phyloP scores from a whole-genome alignment of 139 green algal genomes.

The Limnomonas spitsbergensis region DNA sequence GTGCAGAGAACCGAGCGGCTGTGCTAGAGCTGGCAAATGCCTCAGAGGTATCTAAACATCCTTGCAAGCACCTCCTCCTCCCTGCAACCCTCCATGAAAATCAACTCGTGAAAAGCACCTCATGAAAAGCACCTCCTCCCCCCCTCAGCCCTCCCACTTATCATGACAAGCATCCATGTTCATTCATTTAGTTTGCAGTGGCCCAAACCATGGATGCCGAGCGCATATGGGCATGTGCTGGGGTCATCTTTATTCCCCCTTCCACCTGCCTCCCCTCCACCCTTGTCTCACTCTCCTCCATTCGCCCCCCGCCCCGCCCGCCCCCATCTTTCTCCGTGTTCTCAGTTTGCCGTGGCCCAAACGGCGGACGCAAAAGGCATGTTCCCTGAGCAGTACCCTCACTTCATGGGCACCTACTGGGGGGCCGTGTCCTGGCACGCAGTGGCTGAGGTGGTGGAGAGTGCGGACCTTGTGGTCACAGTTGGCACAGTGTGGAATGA shows the following conservation, averaged over 20 bases:
- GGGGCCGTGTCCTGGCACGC: neutral
- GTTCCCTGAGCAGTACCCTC: slow-evolving; percentile 61
- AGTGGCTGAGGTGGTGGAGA: slow-evolving; percentile 63
- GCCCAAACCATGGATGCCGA: no score
- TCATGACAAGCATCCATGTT: no score
- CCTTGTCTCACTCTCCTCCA: no score
- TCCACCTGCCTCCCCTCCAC: neutral
- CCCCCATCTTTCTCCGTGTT: neutral
- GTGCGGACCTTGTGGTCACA: slow-evolving; percentile 35
- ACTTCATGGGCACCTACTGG: slow-evolving; percentile 79
- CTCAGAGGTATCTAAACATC: slow-evolving; percentile 3
- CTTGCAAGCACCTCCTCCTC: no score
- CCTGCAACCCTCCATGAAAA: no score
- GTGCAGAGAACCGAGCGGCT: neutral
- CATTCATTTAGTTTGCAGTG: no score
- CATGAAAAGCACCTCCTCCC: no score
- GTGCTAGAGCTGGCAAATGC: neutral
- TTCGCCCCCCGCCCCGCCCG: no score
- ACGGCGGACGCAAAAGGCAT: slow-evolving; percentile 76
- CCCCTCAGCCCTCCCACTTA: no score
- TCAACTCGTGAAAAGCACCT: no score
- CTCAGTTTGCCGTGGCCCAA: slow-evolving; percentile 23
- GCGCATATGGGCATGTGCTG: no score
- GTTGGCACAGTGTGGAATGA: slow-evolving; percentile 51
- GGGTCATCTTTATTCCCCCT: neutral